Conservation (phyloP, 2,329 filamentous ascomycete genomes). For the Aspergillus phoenicis region DNA sequence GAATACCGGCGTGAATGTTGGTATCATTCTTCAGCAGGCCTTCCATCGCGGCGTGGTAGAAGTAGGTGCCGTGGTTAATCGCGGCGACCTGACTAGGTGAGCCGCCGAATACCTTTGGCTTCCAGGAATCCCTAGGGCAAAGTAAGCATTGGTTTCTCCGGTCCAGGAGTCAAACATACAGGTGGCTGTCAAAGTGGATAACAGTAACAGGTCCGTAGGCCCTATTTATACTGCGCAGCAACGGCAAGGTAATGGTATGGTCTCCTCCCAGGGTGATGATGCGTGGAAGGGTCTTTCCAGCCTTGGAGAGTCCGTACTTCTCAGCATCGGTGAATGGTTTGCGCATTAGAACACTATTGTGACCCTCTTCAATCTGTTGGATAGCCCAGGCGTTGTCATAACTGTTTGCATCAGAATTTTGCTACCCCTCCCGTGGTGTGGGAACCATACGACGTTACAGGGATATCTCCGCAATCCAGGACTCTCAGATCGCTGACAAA, state of each 20-base stretch:
- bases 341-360: conserved; percentile 73
- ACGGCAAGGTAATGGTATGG: conserved; percentile 49
- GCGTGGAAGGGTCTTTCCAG: conserved; percentile 74
- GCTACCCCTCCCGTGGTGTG: too few species aligned
- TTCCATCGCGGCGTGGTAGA: conserved; percentile 78
- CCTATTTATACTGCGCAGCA: conserved; percentile 61
- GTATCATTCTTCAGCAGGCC: conserved; percentile 78
- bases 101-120: conserved; percentile 83
- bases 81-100: conserved; percentile 73
- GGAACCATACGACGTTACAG: conserved; percentile 72
- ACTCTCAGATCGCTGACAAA: conserved; percentile 81
- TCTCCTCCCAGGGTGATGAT: conserved; percentile 70
- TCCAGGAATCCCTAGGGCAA: conserved; percentile 59
- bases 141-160: not conserved
- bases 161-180: conserved; percentile 38
- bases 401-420: conserved; percentile 42
- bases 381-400: conserved; percentile 83
- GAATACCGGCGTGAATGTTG: conserved; percentile 85
- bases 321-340: conserved; percentile 69
- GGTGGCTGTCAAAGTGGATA: conserved; percentile 65
- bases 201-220: conserved; percentile 70
- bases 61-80: conserved; percentile 88
- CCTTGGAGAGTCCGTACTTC: conserved; percentile 67
- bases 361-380: conserved; percentile 82
- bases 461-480: conserved; percentile 81